Evolutionary conservation across 306 rosid genomes (phyloP).

Genomic region (Canavalia gladiata): DNA sequence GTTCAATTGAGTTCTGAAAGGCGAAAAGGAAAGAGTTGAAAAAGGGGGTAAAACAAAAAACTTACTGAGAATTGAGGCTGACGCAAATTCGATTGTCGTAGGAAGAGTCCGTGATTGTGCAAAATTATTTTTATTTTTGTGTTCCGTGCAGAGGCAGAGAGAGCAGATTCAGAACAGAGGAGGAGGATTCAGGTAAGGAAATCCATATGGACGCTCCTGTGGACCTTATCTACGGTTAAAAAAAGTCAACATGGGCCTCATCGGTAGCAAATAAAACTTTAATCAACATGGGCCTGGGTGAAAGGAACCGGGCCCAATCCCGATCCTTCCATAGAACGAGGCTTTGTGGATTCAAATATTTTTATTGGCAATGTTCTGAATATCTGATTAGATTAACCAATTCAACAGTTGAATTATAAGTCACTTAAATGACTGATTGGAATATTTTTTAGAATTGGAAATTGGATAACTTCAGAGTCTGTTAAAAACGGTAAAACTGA

Average conservation of each 20-base stretch:
- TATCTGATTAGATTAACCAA: no score
- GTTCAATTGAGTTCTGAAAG: constrained; percentile 1
- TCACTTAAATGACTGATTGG: no score
- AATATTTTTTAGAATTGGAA: no score
- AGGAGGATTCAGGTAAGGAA: constrained; percentile 61
- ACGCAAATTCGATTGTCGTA: constrained; percentile 52
- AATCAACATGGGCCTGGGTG: neutral
- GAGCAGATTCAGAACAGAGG: constrained; percentile 41
- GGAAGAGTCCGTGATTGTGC: constrained; percentile 45
- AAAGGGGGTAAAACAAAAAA: constrained; percentile 26
- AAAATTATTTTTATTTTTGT: neutral
- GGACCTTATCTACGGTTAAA: constrained; percentile 24
- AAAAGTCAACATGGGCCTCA: constrained; percentile 48
- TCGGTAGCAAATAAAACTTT: no score
- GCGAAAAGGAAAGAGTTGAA: neutral
- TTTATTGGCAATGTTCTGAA: no score
- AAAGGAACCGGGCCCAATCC: neutral
- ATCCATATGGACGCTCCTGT: constrained; percentile 56
- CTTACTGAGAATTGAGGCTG: constrained; percentile 64
- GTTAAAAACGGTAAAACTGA: no score
- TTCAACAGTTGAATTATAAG: no score
- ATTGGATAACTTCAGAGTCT: no score
- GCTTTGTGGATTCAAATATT: no score
- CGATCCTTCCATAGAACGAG: no score
- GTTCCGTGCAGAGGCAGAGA: constrained; percentile 35